Conservation (phyloP, 345 rosid species). For the Brassica incana region DNA sequence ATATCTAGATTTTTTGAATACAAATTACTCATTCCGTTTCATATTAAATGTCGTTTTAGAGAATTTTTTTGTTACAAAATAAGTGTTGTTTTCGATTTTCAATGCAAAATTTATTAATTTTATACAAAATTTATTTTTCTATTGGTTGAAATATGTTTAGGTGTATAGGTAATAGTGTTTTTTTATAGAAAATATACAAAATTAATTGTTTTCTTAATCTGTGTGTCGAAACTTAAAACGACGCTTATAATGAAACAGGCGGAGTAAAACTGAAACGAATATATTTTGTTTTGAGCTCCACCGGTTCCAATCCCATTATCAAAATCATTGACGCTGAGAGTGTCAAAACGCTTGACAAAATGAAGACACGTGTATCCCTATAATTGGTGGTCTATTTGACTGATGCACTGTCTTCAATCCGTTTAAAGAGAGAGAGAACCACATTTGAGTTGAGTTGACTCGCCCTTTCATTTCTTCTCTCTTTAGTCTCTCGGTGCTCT, state of each 20-base stretch:
- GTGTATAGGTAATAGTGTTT: too few species aligned
- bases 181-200: too few species aligned
- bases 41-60: too few species aligned
- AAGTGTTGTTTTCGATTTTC: too few species aligned
- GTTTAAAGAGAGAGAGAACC: slow-evolving; percentile 13
- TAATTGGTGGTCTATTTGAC: slow-evolving; percentile 26
- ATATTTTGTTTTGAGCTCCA: slow-evolving; percentile 11
- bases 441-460: slow-evolving; percentile 36
- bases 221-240: too few species aligned
- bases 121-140: too few species aligned
- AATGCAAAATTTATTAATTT: too few species aligned
- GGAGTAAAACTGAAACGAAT: not conserved
- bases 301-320: not conserved
- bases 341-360: slow-evolving; percentile 23
- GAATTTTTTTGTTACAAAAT: too few species aligned
- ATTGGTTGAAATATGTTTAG: too few species aligned
- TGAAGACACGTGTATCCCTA: slow-evolving; percentile 6
- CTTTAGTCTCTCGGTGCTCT: not conserved
- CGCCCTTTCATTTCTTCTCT: slow-evolving; percentile 3
- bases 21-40: too few species aligned
- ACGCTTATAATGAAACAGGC: too few species aligned
- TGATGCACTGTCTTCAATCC: slow-evolving; percentile 23
- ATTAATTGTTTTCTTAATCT: too few species aligned
- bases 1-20: slow-evolving; percentile 9
- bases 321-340: slow-evolving; percentile 33